Evolutionary conservation across 1,139 yeast species (phyloP), one percentile per base, ranked within the genome.

Genomic region (Blastobotrys buckinghamii): DNA sequence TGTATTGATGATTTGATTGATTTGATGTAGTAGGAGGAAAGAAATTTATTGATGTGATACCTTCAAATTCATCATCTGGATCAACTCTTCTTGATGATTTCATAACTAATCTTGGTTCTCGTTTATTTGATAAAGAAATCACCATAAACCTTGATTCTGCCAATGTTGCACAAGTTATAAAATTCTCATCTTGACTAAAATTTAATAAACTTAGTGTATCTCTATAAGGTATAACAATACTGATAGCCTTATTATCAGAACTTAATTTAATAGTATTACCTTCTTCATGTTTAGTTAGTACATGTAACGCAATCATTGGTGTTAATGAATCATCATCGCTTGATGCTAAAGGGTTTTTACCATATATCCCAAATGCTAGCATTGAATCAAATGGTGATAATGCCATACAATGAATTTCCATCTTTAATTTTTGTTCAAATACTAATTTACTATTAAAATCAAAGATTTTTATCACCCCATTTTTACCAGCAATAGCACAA

Each of bases 41-140:
- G 64, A 89, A 84, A 51, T 78, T 77, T n/a, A 86, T 70, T 54
- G 83, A 87, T 0, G 97, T 90, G 42, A 89, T 84, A 1, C 97
- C 97, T 62, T 90, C 97, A 2, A 60, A 53, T 51, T 86, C 92
- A 61, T 84, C 64, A 0, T 82, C 75, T 0, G 81, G 77, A 51
- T 79, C 84, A 12, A 78, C 66, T n/a, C 79, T 69, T 39, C 87
- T 67, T 34, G 77, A 71, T 1, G 84, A 79, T 54, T 81, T 79
- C 80, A 82, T 76, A 1, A 81, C 75, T 41, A 90, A 69, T 36
- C 94, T 74, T 0, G 97, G 97, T 55, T 80, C 77, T 24, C 72
- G 68, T 1, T 80, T 77, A 54, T 79, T 77, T 24, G 77, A 71
- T n/a, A 90, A 72, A 48, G 84, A 78, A 16, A 90, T 84, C 2